Base-by-base conservation (phyloP, 2,329 filamentous ascomycete species). In the Fusarium sacchari region DNA sequence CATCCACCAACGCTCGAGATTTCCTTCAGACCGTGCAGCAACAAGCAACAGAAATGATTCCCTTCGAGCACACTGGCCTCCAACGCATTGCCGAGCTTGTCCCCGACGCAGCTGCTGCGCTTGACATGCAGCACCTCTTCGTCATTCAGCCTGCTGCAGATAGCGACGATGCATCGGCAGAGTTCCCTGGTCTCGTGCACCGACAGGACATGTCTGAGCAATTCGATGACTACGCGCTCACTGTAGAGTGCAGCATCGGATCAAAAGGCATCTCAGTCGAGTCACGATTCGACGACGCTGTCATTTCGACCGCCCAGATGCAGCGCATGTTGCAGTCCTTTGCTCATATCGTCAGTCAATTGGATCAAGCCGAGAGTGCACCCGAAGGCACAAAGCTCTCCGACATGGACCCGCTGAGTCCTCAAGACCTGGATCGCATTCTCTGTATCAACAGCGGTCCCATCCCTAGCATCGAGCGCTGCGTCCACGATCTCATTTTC, bases 1-100 rank as follows among this genome's bases (percentile, higher is more conserved):
- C 22, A 2, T 15, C 18, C 1, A 43, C 22, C 1, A 39, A 26
- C 2, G 10, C 14, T 5, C 7, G 8, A 3, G 18, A 22, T 0
- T 58, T 44, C 11, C 39, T 62, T 3, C 24, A 28, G 1, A 4
- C 4, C 3, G 20, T 58, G 1, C 39, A 37, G 22, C 14, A 24
- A 1, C 60, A 62, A 14, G 50, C 60, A 0, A 30, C 34, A 2
- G 50, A 58, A 0, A 62, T 62, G 60, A 62, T 62, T 12, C 60
- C 50, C 0, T 62, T 62, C 14, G 60, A 62, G 13, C 60, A 58
- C 24, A 62, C 60, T 3, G 60, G 60, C 4, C 24, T 62, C 1
- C 50, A 62, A 3, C 39, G 53, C 20, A 62, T 62, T 4, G 53
- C 53, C 0, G 50, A 36, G 2, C 50, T 62, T 24, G 39, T 42